A percentile compares a stretch with the other conserved stretches of the same genome.
These are phyloP conservation scores for Pythium monospermum DNA, from an alignment of 352 stramenopile genomes.

Conservation along the genomic window DNA sequence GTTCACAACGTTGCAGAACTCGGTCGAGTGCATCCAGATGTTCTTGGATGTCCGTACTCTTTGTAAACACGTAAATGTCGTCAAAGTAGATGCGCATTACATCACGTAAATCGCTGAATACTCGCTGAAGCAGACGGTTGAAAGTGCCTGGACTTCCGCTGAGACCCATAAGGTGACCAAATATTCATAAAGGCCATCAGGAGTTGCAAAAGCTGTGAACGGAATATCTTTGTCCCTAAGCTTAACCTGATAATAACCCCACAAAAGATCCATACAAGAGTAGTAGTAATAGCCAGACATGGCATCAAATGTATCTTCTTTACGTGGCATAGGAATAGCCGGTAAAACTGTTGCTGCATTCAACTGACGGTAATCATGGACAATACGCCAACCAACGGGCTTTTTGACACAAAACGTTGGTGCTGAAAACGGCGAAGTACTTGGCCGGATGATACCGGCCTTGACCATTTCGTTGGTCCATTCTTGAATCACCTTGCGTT, in stretches of 20 bases:
- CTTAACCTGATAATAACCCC: slow-evolving; percentile 17
- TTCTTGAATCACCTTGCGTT: slow-evolving; percentile 8
- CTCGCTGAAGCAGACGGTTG: slow-evolving; percentile 18
- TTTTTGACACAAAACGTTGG: slow-evolving; percentile 24
- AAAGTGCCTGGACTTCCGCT: slow-evolving; percentile 14
- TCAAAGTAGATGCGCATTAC: slow-evolving; percentile 21
- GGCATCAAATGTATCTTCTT: slow-evolving; percentile 19
- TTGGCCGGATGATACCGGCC: slow-evolving; percentile 8
- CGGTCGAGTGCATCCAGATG: slow-evolving; percentile 13
- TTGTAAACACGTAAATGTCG: slow-evolving; percentile 25
- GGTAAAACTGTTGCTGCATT: background rate
- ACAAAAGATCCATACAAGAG: slow-evolving; percentile 17
- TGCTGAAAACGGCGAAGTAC: slow-evolving; percentile 12
- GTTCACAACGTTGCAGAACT: slow-evolving; percentile 11
- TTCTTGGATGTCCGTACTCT: slow-evolving; percentile 3
- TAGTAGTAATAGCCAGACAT: slow-evolving; percentile 17
- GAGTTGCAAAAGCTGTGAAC: slow-evolving; percentile 19
- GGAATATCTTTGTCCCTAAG: slow-evolving; percentile 16
- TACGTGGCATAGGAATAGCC: slow-evolving; percentile 15
- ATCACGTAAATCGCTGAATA: slow-evolving; percentile 10
- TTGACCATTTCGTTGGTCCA: slow-evolving; percentile 8
- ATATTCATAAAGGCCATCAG: slow-evolving; percentile 19
- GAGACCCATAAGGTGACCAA: slow-evolving; percentile 23
- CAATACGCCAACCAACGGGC: slow-evolving; percentile 19
- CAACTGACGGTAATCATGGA: slow-evolving; percentile 20